These are phyloP conservation scores for Gamarada debralockiae DNA, from an alignment of 495 filamentous ascomycete species.

Conservation along the genomic window DNA sequence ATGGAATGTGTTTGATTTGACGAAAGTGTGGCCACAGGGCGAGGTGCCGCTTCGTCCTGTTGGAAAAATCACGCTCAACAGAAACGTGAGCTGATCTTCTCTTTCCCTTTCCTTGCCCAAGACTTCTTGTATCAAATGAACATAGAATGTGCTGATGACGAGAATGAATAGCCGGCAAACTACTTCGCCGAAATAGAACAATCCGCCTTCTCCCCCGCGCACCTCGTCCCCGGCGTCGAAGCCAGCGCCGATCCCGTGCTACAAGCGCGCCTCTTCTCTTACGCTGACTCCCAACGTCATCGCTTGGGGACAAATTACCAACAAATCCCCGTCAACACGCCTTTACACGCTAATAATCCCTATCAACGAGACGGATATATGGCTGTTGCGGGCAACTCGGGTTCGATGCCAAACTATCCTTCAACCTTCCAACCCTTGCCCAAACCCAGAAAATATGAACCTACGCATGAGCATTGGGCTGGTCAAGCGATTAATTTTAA, in stretches of 20 bases:
- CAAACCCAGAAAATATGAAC: not conserved
- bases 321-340: constrained; percentile 47
- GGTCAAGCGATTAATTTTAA: constrained; percentile 23
- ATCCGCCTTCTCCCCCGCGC: constrained; percentile 72
- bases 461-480: constrained; percentile 22
- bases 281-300: constrained; percentile 64
- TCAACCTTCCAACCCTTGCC: not conserved
- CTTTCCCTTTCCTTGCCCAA: too few relatives aligned
- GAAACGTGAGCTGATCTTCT: constrained; percentile 52
- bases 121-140: too few relatives aligned
- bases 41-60: constrained; percentile 64
- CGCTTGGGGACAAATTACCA: constrained; percentile 66
- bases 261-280: constrained; percentile 66
- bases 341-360: constrained; percentile 35
- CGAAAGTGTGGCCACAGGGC: constrained; percentile 69
- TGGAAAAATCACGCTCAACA: constrained; percentile 59
- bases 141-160: too few relatives aligned
- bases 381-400: constrained; percentile 54
- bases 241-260: constrained; percentile 57
- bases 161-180: constrained; percentile 46
- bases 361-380: constrained; percentile 41
- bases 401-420: constrained; percentile 60
- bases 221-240: constrained; percentile 68
- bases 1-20: constrained; percentile 68
- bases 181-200: constrained; percentile 83